These are phyloP conservation scores for Leccinum boreale DNA, from an alignment of 768 basidiomycete species.

Conservation along the genomic window DNA sequence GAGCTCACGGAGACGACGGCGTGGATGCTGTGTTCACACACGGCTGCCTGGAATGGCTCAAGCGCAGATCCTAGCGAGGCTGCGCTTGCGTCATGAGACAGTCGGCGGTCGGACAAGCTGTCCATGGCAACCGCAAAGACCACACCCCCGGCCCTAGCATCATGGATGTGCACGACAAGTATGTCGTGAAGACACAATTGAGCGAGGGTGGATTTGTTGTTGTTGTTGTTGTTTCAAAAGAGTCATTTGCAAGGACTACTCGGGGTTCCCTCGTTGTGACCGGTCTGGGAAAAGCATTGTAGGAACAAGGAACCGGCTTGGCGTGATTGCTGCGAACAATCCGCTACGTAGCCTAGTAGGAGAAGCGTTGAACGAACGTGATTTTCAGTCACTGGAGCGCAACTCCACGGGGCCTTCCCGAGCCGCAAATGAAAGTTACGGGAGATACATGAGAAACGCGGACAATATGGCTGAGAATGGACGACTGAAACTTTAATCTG, in stretches of 20 bases:
- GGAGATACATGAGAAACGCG: conserved; percentile 9
- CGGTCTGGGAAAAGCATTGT: conserved; percentile 1
- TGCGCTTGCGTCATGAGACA: neutral
- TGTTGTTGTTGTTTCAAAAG: neutral
- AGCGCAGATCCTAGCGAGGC: neutral
- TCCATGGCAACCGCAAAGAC: neutral
- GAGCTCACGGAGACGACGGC: neutral
- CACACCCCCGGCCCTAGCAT: neutral
- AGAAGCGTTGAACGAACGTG: conserved; percentile 2
- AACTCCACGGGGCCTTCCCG: neutral
- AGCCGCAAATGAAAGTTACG: conserved; percentile 7
- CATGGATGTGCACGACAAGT: neutral
- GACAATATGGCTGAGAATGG: conserved; percentile 5
- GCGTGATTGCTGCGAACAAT: conserved; percentile 1
- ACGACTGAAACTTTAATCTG: conserved; percentile 14
- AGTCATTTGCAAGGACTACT: neutral
- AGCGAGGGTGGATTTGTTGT: neutral
- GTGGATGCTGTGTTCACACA: neutral
- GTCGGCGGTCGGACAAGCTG: neutral
- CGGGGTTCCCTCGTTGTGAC: neutral
- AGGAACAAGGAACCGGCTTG: conserved; percentile 3
- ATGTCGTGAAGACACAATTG: neutral
- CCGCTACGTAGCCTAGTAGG: neutral
- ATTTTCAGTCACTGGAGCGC: neutral
- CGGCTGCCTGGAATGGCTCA: neutral